Evolutionary conservation across 495 filamentous ascomycete genomes (phyloP).

Genomic region (Neurospora tetraspora): DNA sequence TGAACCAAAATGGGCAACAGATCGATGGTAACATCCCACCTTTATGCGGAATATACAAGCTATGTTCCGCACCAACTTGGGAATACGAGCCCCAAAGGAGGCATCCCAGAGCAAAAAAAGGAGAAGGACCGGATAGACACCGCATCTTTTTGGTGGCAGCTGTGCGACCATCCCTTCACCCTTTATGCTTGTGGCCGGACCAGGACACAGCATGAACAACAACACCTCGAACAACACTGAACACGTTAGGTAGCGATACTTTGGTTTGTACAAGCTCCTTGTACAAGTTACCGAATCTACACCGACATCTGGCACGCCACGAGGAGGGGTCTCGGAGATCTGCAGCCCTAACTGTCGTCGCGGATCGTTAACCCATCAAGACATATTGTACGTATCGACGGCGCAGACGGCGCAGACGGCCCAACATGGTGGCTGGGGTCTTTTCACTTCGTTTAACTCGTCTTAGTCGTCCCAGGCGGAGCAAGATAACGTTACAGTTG

Average conservation of each 20-base stretch:
- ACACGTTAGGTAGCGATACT: background rate
- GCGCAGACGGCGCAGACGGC: background rate
- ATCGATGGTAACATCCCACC: background rate
- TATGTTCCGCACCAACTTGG: background rate
- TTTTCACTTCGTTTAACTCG: background rate
- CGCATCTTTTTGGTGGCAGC: background rate
- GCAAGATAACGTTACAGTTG: background rate
- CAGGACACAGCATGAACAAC: background rate
- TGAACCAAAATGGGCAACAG: background rate
- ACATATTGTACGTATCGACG: background rate
- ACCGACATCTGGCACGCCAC: slow-evolving; percentile 10
- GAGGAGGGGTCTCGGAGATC: slow-evolving; percentile 4
- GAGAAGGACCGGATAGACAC: background rate
- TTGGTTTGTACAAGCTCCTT: background rate
- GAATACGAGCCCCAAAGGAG: background rate
- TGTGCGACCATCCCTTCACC: background rate
- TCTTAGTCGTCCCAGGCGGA: background rate
- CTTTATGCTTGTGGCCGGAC: background rate
- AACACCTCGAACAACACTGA: background rate
- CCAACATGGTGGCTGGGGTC: background rate
- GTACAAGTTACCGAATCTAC: background rate
- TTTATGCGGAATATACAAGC: background rate
- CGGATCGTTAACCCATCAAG: background rate
- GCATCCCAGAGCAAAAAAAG: background rate
- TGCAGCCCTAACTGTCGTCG: slow-evolving; percentile 2